Conservation (phyloP, 352 stramenopile genomes). For the Phytopythium helicoides region DNA sequence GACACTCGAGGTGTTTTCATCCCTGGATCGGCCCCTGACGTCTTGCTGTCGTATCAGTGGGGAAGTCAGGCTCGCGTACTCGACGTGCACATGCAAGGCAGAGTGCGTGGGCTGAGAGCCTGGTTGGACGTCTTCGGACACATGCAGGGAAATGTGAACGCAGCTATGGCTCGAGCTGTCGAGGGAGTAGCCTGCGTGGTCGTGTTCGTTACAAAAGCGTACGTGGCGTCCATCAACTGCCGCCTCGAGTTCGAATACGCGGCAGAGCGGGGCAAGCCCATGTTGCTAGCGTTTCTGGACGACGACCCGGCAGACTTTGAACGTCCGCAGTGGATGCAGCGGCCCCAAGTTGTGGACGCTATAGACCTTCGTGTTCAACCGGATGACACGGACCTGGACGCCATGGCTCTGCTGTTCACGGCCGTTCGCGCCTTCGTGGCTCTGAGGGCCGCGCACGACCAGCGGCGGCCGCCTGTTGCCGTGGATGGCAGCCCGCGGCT, state of each 20-base stretch:
- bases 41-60: slow-evolving; percentile 67
- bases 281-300: slow-evolving; percentile 47
- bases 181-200: slow-evolving; percentile 56
- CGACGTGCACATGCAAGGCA: slow-evolving; percentile 39
- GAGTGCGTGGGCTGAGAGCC: slow-evolving; percentile 29
- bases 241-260: slow-evolving; percentile 59
- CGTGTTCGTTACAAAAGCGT: slow-evolving; percentile 47
- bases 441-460: slow-evolving; percentile 12
- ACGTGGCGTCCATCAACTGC: slow-evolving; percentile 52
- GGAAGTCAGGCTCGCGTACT: slow-evolving; percentile 34
- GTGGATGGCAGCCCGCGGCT: slow-evolving; percentile 46
- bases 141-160: slow-evolving; percentile 69
- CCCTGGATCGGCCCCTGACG: slow-evolving; percentile 34
- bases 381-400: slow-evolving; percentile 22
- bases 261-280: slow-evolving; percentile 28
- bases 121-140: slow-evolving; percentile 63
- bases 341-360: slow-evolving; percentile 13
- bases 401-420: slow-evolving; percentile 32
- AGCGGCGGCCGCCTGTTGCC: slow-evolving; percentile 16
- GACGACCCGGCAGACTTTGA: slow-evolving; percentile 28
- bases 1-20: slow-evolving; percentile 35
- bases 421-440: slow-evolving; percentile 40
- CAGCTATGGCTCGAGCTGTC: slow-evolving; percentile 53
- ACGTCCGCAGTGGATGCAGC: slow-evolving; percentile 34
- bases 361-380: slow-evolving; percentile 28